Evolutionary conservation across 169 alveolate genomes (phyloP).

Genomic region (Theileria orientalis): DNA sequence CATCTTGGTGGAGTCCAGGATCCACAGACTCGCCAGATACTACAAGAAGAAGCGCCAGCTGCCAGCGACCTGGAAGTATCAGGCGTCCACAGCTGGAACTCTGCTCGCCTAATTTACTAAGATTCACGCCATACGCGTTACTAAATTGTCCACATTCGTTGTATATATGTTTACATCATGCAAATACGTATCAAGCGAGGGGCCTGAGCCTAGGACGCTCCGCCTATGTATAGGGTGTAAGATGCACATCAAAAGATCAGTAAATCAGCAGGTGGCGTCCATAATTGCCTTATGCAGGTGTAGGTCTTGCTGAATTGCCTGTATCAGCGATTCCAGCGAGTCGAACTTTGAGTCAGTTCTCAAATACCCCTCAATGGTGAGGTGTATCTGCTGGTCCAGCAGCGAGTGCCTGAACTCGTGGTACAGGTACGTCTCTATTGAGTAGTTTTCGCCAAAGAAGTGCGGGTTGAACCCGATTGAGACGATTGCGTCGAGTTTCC

Average conservation of each 20-base stretch:
- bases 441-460: slow-evolving; percentile 34
- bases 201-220: not conserved
- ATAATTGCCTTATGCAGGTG: slow-evolving; percentile 9
- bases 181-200: not conserved
- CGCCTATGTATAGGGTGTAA: not conserved
- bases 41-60: slow-evolving; percentile 93
- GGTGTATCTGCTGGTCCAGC: slow-evolving; percentile 24
- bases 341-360: slow-evolving; percentile 39
- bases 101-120: slow-evolving; percentile 73
- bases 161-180: not conserved
- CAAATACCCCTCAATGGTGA: slow-evolving; percentile 34
- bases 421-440: slow-evolving; percentile 56
- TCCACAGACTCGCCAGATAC: slow-evolving; percentile 98
- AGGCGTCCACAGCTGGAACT: slow-evolving; percentile 85
- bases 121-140: slow-evolving; percentile 2
- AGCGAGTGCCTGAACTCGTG: slow-evolving; percentile 27
- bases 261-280: not conserved
- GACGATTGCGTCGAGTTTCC: slow-evolving; percentile 7
- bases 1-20: slow-evolving; percentile 95
- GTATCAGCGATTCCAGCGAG: slow-evolving; percentile 27
- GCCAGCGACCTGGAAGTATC: slow-evolving; percentile 98
- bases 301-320: slow-evolving; percentile 46
- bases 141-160: not conserved
- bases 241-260: not conserved
- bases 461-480: slow-evolving; percentile 62